Percentiles rank a stretch among this genome's conserved stretches.
Evolutionary conservation across 1,284 basidiomycete genomes (phyloP).

Genomic region (Tilletia walkeri): DNA sequence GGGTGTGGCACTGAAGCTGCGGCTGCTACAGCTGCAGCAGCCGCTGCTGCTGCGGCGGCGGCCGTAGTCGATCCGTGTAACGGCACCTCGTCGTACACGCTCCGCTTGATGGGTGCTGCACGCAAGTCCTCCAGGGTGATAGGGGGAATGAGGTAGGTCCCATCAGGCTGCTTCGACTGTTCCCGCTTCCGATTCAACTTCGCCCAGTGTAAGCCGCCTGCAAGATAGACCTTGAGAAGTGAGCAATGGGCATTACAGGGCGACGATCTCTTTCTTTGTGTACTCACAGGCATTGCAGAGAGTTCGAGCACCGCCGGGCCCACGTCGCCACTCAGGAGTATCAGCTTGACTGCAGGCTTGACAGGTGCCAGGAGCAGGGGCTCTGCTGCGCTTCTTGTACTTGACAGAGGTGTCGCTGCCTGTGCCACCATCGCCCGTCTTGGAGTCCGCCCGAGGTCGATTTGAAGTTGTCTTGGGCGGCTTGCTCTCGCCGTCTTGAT

Average conservation of each 20-base stretch:
- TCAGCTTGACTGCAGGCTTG: constrained; percentile 45
- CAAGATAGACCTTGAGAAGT: background rate
- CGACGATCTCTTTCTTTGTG: background rate
- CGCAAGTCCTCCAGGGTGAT: constrained; percentile 10
- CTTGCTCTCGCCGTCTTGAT: no score
- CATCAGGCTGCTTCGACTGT: background rate
- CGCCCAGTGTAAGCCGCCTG: constrained; percentile 6
- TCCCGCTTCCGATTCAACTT: constrained; percentile 12
- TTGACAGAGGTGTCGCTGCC: constrained; percentile 26
- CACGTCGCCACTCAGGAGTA: constrained; percentile 53
- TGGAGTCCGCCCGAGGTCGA: no score
- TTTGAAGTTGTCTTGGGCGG: no score
- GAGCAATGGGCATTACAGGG: background rate
- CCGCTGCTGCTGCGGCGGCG: constrained; percentile 4
- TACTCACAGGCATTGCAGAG: constrained; percentile 51
- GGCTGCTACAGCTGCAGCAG: constrained; percentile 1
- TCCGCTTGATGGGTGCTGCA: constrained; percentile 1
- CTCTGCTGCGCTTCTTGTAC: constrained; percentile 53
- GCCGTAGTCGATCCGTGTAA: constrained; percentile 11
- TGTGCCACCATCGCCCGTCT: background rate
- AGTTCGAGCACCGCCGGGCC: constrained; percentile 51
- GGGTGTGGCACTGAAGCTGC: background rate
- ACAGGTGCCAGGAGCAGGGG: constrained; percentile 49
- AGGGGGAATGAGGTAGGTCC: constrained; percentile 2
- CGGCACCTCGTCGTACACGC: constrained; percentile 15